Evolutionary conservation across 768 basidiomycete genomes (phyloP).

Genomic region (Boletus coccyginus): DNA sequence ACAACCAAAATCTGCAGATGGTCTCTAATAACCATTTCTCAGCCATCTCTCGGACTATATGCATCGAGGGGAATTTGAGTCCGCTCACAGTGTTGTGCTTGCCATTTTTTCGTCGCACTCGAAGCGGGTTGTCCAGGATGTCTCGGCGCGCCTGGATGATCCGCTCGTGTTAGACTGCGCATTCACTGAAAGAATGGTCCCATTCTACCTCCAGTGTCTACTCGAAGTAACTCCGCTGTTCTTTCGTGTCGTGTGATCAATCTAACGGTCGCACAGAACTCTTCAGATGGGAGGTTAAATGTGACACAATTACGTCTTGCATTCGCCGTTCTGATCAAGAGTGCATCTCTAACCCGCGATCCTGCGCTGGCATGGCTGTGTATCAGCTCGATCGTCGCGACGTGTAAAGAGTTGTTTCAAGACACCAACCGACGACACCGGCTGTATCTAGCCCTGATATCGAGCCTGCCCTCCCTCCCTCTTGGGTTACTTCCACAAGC

Average conservation of each 20-base stretch:
- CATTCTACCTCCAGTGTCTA: conserved; percentile 70
- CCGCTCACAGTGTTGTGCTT: conserved; percentile 80
- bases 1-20: not conserved
- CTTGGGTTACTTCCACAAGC: conserved; percentile 52
- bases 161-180: conserved; percentile 22
- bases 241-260: not conserved
- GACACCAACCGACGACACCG: conserved; percentile 42
- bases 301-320: conserved; percentile 70
- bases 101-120: conserved; percentile 67
- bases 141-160: conserved; percentile 4
- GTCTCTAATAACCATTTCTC: not conserved
- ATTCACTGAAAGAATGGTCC: conserved; percentile 59
- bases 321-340: conserved; percentile 65
- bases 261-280: conserved; percentile 46
- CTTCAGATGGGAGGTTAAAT: conserved; percentile 56
- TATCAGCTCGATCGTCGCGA: conserved; percentile 52
- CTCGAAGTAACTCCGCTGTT: conserved; percentile 53
- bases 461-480: conserved; percentile 62
- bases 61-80: conserved; percentile 80
- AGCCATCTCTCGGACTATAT: conserved; percentile 59
- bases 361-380: conserved; percentile 65
- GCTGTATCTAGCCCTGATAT: conserved; percentile 62
- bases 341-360: conserved; percentile 46
- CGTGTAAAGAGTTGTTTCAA: conserved; percentile 34
- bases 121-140: conserved; percentile 29